These are phyloP conservation scores for Dimocarpus longan DNA, from an alignment of 345 rosid species.

Conservation along the genomic window DNA sequence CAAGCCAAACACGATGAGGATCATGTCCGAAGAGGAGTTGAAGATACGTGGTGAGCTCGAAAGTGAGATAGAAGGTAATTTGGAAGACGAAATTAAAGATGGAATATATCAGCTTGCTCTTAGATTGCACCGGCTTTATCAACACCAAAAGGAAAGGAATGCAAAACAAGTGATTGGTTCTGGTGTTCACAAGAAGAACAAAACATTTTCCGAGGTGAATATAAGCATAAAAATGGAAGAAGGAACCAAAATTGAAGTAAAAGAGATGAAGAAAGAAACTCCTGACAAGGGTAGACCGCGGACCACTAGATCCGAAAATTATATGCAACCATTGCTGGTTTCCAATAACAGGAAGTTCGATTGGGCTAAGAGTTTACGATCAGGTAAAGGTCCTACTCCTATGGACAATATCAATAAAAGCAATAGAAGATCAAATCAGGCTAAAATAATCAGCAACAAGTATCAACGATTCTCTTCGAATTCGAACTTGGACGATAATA, in stretches of 20 bases:
- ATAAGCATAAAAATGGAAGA: slow-evolving; percentile 75
- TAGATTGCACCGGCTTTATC: slow-evolving; percentile 68
- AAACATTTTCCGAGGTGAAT: slow-evolving; percentile 48
- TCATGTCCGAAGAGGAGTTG: slow-evolving; percentile 50
- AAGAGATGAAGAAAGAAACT: slow-evolving; percentile 52
- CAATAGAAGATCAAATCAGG: slow-evolving; percentile 23
- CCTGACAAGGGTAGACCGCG: slow-evolving; percentile 20
- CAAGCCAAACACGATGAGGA: slow-evolving; percentile 4
- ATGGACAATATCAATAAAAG: slow-evolving; percentile 7
- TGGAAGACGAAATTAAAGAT: slow-evolving; percentile 83
- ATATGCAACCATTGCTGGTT: neutral
- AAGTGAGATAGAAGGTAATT: slow-evolving; percentile 58
- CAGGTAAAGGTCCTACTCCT: slow-evolving; percentile 27
- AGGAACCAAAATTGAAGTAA: slow-evolving; percentile 65
- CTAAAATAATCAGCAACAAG: slow-evolving; percentile 8
- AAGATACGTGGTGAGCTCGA: slow-evolving; percentile 74
- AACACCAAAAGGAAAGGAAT: slow-evolving; percentile 50
- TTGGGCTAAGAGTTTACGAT: slow-evolving; percentile 53
- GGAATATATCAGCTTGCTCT: slow-evolving; percentile 67
- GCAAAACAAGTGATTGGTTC: slow-evolving; percentile 19
- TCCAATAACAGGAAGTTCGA: slow-evolving; percentile 36
- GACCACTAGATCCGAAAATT: slow-evolving; percentile 11
- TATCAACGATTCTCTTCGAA: neutral
- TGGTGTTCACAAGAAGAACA: slow-evolving; percentile 24
- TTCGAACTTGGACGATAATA: neutral